phyloP scores from a whole-genome alignment of 1,284 basidiomycete species.

The Cerrena zonata region DNA sequence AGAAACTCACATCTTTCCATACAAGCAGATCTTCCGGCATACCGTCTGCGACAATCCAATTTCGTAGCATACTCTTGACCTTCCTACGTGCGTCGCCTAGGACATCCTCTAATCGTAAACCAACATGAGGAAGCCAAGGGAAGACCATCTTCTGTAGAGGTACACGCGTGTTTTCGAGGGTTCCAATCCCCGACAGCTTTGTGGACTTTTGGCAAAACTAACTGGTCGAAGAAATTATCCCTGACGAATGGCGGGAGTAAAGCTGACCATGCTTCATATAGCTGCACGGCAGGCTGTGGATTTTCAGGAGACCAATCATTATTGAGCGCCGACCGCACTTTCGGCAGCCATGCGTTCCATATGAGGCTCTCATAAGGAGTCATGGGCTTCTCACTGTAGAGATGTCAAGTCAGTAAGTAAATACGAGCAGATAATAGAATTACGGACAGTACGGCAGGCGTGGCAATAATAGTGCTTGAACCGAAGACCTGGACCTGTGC shows the following conservation, averaged over 20 bases:
- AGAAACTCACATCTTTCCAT: slow-evolving; percentile 73
- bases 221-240: slow-evolving; percentile 93
- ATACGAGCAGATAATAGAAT: neutral
- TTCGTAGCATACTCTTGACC: slow-evolving; percentile 71
- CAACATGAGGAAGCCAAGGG: slow-evolving; percentile 91
- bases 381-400: slow-evolving; percentile 65
- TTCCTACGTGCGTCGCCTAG: slow-evolving; percentile 83
- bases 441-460: slow-evolving; percentile 34
- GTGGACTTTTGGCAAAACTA: slow-evolving; percentile 87
- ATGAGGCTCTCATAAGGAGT: slow-evolving; percentile 91
- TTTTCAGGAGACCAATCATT: slow-evolving; percentile 84
- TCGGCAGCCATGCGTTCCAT: slow-evolving; percentile 93
- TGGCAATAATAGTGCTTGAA: slow-evolving; percentile 29
- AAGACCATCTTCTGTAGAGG: slow-evolving; percentile 82
- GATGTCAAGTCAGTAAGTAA: slow-evolving; percentile 10
- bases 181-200: slow-evolving; percentile 84
- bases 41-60: slow-evolving; percentile 73
- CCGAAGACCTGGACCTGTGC: slow-evolving; percentile 58
- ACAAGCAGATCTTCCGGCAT: slow-evolving; percentile 68
- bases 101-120: slow-evolving; percentile 71
- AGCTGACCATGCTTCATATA: slow-evolving; percentile 85
- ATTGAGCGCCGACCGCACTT: slow-evolving; percentile 85
- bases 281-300: slow-evolving; percentile 69
- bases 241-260: slow-evolving; percentile 86
- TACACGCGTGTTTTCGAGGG: slow-evolving; percentile 47